Base-by-base conservation (phyloP, 2,329 filamentous ascomycete species). In the Zymoseptoria pseudotritici region DNA sequence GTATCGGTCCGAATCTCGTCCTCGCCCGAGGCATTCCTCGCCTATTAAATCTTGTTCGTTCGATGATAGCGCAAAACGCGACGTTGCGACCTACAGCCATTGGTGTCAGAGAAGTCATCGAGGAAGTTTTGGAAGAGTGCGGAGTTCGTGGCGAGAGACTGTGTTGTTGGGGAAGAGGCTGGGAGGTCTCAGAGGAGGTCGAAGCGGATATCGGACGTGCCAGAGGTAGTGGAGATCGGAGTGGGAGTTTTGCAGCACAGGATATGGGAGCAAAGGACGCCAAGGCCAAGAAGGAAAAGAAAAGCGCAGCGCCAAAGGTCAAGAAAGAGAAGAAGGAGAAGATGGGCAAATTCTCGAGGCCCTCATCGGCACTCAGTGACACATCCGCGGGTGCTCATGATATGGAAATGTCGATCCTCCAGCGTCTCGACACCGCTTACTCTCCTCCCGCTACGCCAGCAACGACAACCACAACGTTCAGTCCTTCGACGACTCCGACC, bases 61-160 rank as follows among this genome's bases (percentile, higher is more conserved):
- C 63, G 19, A 80, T 79, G 77, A 67, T 79, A 55, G 71, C 68
- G 57, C 73, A 69, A 58, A 74, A 75, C 8, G 76, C 78, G 0
- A 67, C 65, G 21, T 63, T 74, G 6, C 72, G 78, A 19, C 78
- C 78, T 1, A 71, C 70, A 1, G 77, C 77, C 7, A 65, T 71
- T 13, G 72, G 74, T 55, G 76, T 80, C 5, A 72, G 76, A 8
- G 74, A 77, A 56, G 70, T 70, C 21, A 60, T 74, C 3, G 66
- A 68, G 26, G 64, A 70, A 19, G 65, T 66, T 17, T 58, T 74
- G 49, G 60, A 66, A 3, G 65, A 59, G 3, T 46, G 11, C 17
- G 67, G 68, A n/a, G 66, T 66, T n/a, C 64, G 69, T 3, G 61
- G 71, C n/a, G 66, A 68, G 51, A 63, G 56, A 9, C 56, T 73